A percentile compares a stretch with the other conserved stretches of the same genome.
Conservation (phyloP, 805 yeast species). For the Lipomyces mesembrius region DNA sequence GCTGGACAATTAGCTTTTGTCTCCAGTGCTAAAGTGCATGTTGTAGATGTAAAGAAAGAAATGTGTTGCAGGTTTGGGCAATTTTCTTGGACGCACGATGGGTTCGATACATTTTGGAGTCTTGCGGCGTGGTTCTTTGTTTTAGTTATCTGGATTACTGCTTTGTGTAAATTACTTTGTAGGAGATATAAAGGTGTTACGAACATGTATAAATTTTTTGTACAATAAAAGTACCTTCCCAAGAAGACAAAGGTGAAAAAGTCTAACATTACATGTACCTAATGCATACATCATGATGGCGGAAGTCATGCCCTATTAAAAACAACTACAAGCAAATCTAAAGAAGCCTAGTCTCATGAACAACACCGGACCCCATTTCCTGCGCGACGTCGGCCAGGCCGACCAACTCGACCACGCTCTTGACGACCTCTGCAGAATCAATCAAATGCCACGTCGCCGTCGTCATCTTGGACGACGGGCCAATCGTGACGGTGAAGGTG, state of each 20-base stretch:
- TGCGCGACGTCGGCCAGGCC: constrained; percentile 64
- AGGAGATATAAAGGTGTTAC: background rate
- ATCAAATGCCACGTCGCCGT: constrained; percentile 82
- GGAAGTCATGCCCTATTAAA: background rate
- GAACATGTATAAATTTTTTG: background rate
- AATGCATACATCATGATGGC: background rate
- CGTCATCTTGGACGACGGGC: constrained; percentile 86
- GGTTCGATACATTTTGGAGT: background rate
- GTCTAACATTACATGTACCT: background rate
- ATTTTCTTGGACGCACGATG: too few relatives aligned
- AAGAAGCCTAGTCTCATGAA: constrained; percentile 2
- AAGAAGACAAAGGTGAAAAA: background rate
- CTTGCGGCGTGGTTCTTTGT: background rate
- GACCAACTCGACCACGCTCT: constrained; percentile 75
- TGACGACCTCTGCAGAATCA: constrained; percentile 83
- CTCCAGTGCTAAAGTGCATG: background rate
- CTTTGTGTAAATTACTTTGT: too few relatives aligned
- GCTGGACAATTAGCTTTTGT: constrained; percentile 8
- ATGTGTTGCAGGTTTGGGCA: too few relatives aligned
- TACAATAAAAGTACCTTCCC: background rate
- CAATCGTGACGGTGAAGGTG: constrained; percentile 79
- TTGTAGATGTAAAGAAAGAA: too few relatives aligned
- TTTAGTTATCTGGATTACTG: too few relatives aligned
- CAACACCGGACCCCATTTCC: constrained; percentile 25
- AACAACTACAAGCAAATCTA: background rate